Evolutionary conservation across 768 basidiomycete genomes (phyloP).

Genomic region (Calocera viscosa): DNA sequence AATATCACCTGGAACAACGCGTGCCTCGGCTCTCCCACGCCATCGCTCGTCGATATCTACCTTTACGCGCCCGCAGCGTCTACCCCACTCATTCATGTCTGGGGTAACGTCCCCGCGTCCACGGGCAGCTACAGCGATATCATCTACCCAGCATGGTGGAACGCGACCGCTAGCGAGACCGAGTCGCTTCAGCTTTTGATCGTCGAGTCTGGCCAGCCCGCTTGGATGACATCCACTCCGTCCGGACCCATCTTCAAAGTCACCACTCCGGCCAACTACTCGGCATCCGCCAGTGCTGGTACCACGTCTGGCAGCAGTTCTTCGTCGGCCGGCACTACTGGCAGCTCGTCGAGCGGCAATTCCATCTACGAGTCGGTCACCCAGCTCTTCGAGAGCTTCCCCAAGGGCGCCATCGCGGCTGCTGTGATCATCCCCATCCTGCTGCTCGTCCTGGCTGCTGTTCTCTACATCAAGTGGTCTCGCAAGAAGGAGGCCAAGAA

Average conservation of each 20-base stretch:
- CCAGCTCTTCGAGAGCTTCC: slow-evolving; percentile 20
- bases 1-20: slow-evolving; percentile 29
- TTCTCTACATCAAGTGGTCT: slow-evolving; percentile 40
- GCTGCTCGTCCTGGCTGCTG: slow-evolving; percentile 31
- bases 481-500: slow-evolving; percentile 42
- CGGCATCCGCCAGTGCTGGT: slow-evolving; percentile 1
- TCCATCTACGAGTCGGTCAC: slow-evolving; percentile 5
- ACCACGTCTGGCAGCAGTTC: slow-evolving; percentile 11
- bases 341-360: slow-evolving; percentile 8
- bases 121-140: slow-evolving; percentile 21
- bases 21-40: slow-evolving; percentile 21
- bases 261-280: slow-evolving; percentile 17
- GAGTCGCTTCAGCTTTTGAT: slow-evolving; percentile 26
- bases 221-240: slow-evolving; percentile 21
- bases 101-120: slow-evolving; percentile 20
- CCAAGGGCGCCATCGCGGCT: slow-evolving; percentile 52
- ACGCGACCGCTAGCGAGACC: slow-evolving; percentile 20
- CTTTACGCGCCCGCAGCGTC: slow-evolving; percentile 23
- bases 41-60: slow-evolving; percentile 24
- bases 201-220: slow-evolving; percentile 20
- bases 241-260: slow-evolving; percentile 27
- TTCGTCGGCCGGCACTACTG: not conserved
- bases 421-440: slow-evolving; percentile 51
- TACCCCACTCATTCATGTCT: slow-evolving; percentile 25
- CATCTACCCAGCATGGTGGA: slow-evolving; percentile 30